These are phyloP conservation scores for Candida tallmaniae DNA, from an alignment of 805 yeast species.

Conservation along the genomic window DNA sequence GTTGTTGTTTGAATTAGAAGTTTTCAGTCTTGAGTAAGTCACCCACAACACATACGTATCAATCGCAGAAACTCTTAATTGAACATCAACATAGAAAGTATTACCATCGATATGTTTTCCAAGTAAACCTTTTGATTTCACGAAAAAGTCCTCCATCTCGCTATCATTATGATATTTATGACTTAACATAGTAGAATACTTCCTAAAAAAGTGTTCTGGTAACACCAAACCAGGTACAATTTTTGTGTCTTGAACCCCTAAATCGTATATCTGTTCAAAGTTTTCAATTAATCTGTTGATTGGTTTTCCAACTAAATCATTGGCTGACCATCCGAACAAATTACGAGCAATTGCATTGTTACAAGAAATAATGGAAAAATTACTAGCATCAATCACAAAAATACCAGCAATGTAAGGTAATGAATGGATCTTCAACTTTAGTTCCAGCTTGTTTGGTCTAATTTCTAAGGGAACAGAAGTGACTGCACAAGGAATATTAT, in stretches of 20 bases:
- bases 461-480: constrained; percentile 54
- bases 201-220: constrained; percentile 88
- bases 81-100: constrained; percentile 65
- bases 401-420: constrained; percentile 87
- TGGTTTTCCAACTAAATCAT: constrained; percentile 33
- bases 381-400: constrained; percentile 56
- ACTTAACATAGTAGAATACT: constrained; percentile 46
- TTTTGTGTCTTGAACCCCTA: constrained; percentile 29
- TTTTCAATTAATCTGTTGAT: constrained; percentile 61
- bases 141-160: constrained; percentile 46
- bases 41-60: constrained; percentile 74
- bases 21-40: constrained; percentile 60
- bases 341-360: constrained; percentile 76
- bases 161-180: constrained; percentile 17
- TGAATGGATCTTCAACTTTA: constrained; percentile 66
- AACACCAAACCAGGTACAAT: constrained; percentile 66
- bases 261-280: constrained; percentile 45
- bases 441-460: constrained; percentile 35
- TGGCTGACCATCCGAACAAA: constrained; percentile 65
- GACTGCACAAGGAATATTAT: constrained; percentile 68
- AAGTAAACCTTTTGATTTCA: constrained; percentile 60
- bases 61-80: constrained; percentile 62
- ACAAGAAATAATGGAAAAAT: constrained; percentile 57
- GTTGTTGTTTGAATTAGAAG: too few relatives aligned
- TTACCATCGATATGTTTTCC: constrained; percentile 73